Base-by-base conservation (phyloP, 164 flowering plant genomes). In the Liquidambar formosana region DNA sequence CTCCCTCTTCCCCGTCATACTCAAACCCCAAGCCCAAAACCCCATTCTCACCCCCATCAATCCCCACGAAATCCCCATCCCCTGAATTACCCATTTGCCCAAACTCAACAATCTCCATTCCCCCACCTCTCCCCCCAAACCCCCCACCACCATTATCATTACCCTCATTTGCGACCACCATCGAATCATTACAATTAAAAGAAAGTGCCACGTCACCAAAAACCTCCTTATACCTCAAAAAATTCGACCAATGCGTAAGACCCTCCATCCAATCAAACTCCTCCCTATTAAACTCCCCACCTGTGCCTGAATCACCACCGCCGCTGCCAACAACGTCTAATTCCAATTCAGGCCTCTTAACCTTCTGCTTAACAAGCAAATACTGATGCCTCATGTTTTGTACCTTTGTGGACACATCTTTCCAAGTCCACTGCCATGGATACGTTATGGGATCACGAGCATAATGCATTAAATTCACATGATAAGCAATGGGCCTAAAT, bases 381-480 rank as follows among this genome's bases (percentile, higher is more conserved):
- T 94, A 94, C 75, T 92, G 98, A 71, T 94, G 98, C 78, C 98
- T 84, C 97, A 90, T 94, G 75, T 94, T 94, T 77, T 94, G 98
- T 43, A 92, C 97, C 81, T 94, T 92, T 16, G 93, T 92, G 47
- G 96, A 91, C 48, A 82, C 93, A 74, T 94, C 98, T 63, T 90
- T 91, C 98, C 98, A 94, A 21, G 87, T 79, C 98, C 98, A 94
- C 58, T 84, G 89, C 93, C 94, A 94, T 0, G 96, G 97, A 52
- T 76, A 94, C 3, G 85, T 64, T 0, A 81, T 49, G 1, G 97
- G 91, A 74, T 92, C 97, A 1, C 76, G 80, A 21, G 59, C 73
- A 79, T 92, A 86, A 73, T 94, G 97, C 73, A 85, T 70, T 13
- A 84, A 78, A 72, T 90, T 91, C 58, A 94, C 98, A 60, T 83